Evolutionary conservation across 495 filamentous ascomycete genomes (phyloP), one percentile per base, ranked within the genome.

Genomic region (Tuber microsphaerosporum): DNA sequence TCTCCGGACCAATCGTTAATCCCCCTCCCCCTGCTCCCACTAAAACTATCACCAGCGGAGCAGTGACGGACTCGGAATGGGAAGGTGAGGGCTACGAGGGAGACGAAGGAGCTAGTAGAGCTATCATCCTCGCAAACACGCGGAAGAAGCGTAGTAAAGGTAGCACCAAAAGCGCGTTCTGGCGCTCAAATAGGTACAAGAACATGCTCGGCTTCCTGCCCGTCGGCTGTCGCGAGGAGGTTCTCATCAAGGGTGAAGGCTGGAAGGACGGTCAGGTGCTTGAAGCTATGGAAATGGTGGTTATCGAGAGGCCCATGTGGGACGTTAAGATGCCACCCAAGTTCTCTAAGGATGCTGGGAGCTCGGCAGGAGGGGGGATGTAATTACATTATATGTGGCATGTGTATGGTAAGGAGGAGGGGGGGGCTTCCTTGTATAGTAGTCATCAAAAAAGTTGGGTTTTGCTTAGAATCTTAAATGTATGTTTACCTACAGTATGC

Each of bases 131-230:
- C 5, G 78, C 81, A 45, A 85, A 85, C 72, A 84, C 83, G 76
- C 83, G 83, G 73, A 75, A 83, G 81, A 81, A 81, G 75, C 70
- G 44, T 71, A 72, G 71, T 22, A 74, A 80, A 74, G 39, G 68
- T 34, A 2, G 37, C 34, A 51, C 34, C 22, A 75, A 69, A 41
- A 78, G 83, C 44, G 84, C 86, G 34, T 90, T 87, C 80, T 98
- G 93, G 94, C 88, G 88, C 77, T 94, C 93, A 14, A 93, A 91
- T 84, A 94, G 95, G 82, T 99, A 97, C 83, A 87, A 93, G 74
- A 92, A 94, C 14, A 93, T 99, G 75, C 84, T 99, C 78, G 95
- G 94, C 7, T 91, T 98, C 43, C 91, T 94, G 20, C 90, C 91
- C 26, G 84, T 99, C 39, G 85, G 86, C 26, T 79, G 44, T 83